A percentile compares a stretch with the other conserved stretches of the same genome.
These are phyloP conservation scores for Trametes polyzona DNA, from an alignment of 1,284 basidiomycete species.

Conservation along the genomic window DNA sequence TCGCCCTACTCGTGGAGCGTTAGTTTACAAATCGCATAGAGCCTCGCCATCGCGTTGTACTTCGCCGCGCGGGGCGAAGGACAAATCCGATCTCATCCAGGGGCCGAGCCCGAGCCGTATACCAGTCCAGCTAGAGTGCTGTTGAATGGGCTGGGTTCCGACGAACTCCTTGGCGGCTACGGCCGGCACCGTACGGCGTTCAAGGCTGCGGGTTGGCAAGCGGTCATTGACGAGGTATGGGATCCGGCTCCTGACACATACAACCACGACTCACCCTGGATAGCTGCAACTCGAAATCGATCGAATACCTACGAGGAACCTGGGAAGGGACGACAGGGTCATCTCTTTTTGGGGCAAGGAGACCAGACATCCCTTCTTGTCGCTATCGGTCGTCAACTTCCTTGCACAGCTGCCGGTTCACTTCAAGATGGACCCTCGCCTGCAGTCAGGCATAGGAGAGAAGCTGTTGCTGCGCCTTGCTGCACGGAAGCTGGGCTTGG, in stretches of 20 bases:
- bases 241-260: too few species aligned
- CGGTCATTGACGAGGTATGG: slow-evolving; percentile 79
- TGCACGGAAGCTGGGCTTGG: slow-evolving; percentile 68
- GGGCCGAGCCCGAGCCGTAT: slow-evolving; percentile 54
- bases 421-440: slow-evolving; percentile 77
- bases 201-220: slow-evolving; percentile 66
- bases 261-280: neutral
- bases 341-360: slow-evolving; percentile 90
- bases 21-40: slow-evolving; percentile 51
- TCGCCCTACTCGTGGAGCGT: neutral
- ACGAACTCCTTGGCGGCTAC: slow-evolving; percentile 96
- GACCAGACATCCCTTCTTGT: slow-evolving; percentile 89
- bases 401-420: slow-evolving; percentile 78
- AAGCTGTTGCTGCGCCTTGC: slow-evolving; percentile 84
- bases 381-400: slow-evolving; percentile 76
- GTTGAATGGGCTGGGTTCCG: slow-evolving; percentile 92
- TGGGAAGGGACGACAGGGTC: slow-evolving; percentile 93
- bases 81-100: slow-evolving; percentile 44
- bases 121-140: slow-evolving; percentile 81
- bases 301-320: slow-evolving; percentile 86
- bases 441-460: slow-evolving; percentile 78
- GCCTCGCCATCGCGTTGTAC: slow-evolving; percentile 89
- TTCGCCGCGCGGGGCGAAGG: slow-evolving; percentile 89
- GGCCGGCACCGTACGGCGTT: slow-evolving; percentile 86
- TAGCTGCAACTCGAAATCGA: slow-evolving; percentile 90